These are phyloP conservation scores for Narthecium ossifragum DNA, from an alignment of 106 monocot species.

Conservation along the genomic window DNA sequence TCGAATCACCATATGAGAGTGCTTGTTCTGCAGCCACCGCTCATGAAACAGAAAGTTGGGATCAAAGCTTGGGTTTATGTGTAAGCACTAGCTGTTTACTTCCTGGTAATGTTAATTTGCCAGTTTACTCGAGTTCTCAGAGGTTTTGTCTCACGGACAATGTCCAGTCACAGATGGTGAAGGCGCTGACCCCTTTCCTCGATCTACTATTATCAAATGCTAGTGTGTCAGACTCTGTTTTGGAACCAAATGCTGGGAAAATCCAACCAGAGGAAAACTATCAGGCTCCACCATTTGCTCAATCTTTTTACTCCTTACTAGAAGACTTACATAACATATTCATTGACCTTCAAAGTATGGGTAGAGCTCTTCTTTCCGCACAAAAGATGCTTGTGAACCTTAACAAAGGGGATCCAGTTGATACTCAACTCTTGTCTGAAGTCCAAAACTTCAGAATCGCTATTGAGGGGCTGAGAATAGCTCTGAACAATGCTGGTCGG, in stretches of 20 bases:
- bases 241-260: conserved; percentile 9
- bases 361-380: conserved; percentile 46
- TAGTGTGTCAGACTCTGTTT: conserved; percentile 7
- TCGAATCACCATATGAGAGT: conserved; percentile 67
- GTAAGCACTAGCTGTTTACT: conserved; percentile 29
- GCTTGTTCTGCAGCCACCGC: neutral
- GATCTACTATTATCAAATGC: conserved; percentile 14
- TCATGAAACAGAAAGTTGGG: neutral
- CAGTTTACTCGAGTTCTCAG: conserved; percentile 21
- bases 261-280: conserved; percentile 20
- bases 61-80: conserved; percentile 19
- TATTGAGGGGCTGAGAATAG: conserved; percentile 63
- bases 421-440: conserved; percentile 33
- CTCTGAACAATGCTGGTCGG: conserved; percentile 46
- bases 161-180: conserved; percentile 38
- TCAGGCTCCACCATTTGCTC: conserved; percentile 57
- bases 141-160: conserved; percentile 29
- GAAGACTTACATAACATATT: conserved; percentile 58
- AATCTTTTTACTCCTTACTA: conserved; percentile 43
- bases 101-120: conserved; percentile 16
- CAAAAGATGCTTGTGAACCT: conserved; percentile 55
- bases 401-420: conserved; percentile 40
- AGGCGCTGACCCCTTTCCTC: conserved; percentile 43
- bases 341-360: conserved; percentile 39
- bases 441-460: conserved; percentile 59